Base-by-base conservation (phyloP, 345 rosid species). In the Abelmoschus esculentus region DNA sequence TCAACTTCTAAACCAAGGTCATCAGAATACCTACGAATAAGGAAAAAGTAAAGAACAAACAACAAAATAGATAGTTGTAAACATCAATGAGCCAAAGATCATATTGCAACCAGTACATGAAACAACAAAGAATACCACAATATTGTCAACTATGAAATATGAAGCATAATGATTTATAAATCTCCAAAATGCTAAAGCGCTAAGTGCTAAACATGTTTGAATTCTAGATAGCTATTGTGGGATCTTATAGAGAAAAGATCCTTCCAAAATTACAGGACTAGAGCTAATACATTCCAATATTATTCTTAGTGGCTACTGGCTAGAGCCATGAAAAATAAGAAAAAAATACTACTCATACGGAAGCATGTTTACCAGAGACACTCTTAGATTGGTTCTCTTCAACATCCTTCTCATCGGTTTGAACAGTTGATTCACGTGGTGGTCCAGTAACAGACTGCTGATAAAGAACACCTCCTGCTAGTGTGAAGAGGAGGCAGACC, bases 381-480 rank as follows among this genome's bases (percentile, higher is more conserved):
- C 70, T 72, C 66, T 77, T 90, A 11, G 83, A 85, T 11, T 80
- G 80, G 56, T 68, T 77, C 74, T 82, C 80, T 8, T 76, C 83
- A 34, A 55, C 74, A 49, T 74, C 89, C 19, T 81, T 70, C 34
- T 60, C 77, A 32, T 76, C 74, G 50, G 76, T 85, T 36, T 8
- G 14, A 71, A 55, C 22, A 22, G 72, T 40, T 7, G 77, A 40
- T 17, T 87, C 90, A 5, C 81, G 82, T 65, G 74, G 84, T 2
- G 69, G 53, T 69, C 79, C 80, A 54, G 89, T 86, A 28, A 95
- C 99, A 1, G 98, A 91, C 79, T 95, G 99, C 83, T 95, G 99
- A 82, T 95, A 95, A 70, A 86, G 83, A 81, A 95, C 85, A 2
- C 99, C 99, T 61, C 99, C 99, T 14, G 86, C 70, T 57, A 95